Percentiles rank a stretch among this genome's conserved stretches.
These are phyloP conservation scores for Cordyceps javanica DNA, from an alignment of 2,329 filamentous ascomycete species.

Conservation along the genomic window DNA sequence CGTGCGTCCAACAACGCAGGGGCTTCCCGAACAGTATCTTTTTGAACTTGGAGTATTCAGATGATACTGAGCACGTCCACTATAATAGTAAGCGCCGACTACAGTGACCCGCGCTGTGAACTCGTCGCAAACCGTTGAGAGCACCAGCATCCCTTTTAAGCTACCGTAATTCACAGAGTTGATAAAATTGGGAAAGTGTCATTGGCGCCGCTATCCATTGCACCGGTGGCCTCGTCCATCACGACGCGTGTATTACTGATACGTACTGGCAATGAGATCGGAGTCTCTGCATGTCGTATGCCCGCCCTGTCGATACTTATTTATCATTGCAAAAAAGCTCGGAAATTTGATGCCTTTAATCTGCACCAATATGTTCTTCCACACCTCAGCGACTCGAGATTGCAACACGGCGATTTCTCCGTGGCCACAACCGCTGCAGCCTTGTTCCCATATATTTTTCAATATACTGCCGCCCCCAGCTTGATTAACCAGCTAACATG, in stretches of 20 bases:
- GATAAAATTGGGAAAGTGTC: background rate
- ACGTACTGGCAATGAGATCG: background rate
- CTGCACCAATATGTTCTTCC: background rate
- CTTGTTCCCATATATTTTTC: no score
- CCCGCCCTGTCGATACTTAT: background rate
- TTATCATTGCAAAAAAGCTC: background rate
- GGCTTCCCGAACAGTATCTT: no score
- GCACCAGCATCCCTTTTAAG: no score
- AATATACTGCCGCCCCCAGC: no score
- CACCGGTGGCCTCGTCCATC: conserved; percentile 6
- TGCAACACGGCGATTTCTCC: background rate
- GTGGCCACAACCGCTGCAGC: background rate
- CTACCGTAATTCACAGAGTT: no score
- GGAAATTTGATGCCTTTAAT: background rate
- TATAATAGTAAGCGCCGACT: no score
- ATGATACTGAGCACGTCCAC: no score
- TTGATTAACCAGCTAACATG: no score
- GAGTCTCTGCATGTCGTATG: background rate
- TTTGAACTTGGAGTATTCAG: no score
- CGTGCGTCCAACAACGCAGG: no score
- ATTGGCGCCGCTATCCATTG: background rate
- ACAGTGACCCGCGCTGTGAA: no score
- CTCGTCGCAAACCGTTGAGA: no score
- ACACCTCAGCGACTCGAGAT: background rate
- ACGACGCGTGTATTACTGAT: background rate